Conservation (phyloP, 345 rosid species). For the Gossypium longicalyx region DNA sequence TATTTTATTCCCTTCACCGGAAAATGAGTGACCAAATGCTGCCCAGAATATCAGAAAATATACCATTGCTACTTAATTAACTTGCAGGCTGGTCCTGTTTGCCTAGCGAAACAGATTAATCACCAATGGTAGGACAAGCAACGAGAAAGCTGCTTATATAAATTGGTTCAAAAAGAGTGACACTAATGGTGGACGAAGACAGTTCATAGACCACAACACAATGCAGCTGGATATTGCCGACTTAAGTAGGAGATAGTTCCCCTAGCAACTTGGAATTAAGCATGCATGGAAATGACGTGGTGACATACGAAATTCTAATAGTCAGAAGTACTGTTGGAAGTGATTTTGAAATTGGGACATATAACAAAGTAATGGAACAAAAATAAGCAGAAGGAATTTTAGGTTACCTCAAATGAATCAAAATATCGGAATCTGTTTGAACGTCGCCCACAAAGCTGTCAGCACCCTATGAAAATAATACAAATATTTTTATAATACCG, state of each 20-base stretch:
- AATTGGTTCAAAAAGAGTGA: neutral
- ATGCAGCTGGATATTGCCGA: conserved; percentile 1
- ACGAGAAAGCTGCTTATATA: neutral
- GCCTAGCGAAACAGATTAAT: neutral
- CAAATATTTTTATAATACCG: neutral
- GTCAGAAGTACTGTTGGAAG: conserved; percentile 19
- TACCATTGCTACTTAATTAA: neutral
- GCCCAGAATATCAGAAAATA: neutral
- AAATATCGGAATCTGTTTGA: neutral
- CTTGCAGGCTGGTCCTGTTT: neutral
- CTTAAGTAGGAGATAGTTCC: neutral
- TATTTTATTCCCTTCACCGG: neutral
- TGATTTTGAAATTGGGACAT: conserved; percentile 18
- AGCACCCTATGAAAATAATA: neutral
- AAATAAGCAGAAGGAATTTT: neutral
- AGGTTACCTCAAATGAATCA: neutral
- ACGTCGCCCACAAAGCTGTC: conserved; percentile 1
- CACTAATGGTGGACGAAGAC: neutral
- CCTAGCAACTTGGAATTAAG: neutral
- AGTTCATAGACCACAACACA: neutral
- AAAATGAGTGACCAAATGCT: neutral
- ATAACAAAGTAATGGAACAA: neutral
- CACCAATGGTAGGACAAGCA: neutral
- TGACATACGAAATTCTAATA: neutral
- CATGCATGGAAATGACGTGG: neutral